Evolutionary conservation across 345 rosid species (phyloP).

Genomic region (Alliaria petiolata): DNA sequence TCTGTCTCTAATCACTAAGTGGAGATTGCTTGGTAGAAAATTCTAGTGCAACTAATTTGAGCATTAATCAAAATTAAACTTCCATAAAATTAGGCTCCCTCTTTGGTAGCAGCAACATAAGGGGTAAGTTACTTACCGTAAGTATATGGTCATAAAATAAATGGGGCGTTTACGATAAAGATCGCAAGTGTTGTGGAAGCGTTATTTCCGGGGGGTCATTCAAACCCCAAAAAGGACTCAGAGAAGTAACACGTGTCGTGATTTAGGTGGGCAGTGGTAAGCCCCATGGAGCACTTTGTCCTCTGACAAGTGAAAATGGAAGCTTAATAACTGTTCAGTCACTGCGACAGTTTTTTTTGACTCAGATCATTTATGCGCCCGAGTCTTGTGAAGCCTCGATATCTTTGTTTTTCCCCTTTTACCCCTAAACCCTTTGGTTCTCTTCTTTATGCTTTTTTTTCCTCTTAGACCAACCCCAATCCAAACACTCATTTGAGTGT

Average conservation of each 20-base stretch:
- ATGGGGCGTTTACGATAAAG: not conserved
- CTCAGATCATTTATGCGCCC: not conserved
- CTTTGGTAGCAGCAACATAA: not conserved
- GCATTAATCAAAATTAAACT: not conserved
- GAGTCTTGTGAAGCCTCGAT: conserved; percentile 6
- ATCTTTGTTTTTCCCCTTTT: not conserved
- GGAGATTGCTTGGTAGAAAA: not conserved
- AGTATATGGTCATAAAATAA: not conserved
- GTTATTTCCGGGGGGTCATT: conserved; percentile 25
- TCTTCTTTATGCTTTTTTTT: not conserved
- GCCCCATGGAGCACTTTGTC: not conserved
- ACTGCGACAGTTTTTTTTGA: not conserved
- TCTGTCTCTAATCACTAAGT: not conserved
- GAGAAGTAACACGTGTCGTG: conserved; percentile 15
- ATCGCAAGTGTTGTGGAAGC: conserved; percentile 12
- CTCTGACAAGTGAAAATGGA: conserved; percentile 3
- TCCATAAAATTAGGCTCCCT: not conserved
- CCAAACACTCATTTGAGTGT: no score
- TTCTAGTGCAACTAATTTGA: not conserved
- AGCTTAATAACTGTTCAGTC: conserved; percentile 4
- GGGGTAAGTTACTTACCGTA: not conserved
- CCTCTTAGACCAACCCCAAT: no score
- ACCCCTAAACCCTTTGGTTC: not conserved
- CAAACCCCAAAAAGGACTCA: not conserved
- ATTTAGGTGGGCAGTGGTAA: conserved; percentile 6